phyloP scores from a whole-genome alignment of 2,329 filamentous ascomycete genomes.

The Hypoxylon sp. region DNA sequence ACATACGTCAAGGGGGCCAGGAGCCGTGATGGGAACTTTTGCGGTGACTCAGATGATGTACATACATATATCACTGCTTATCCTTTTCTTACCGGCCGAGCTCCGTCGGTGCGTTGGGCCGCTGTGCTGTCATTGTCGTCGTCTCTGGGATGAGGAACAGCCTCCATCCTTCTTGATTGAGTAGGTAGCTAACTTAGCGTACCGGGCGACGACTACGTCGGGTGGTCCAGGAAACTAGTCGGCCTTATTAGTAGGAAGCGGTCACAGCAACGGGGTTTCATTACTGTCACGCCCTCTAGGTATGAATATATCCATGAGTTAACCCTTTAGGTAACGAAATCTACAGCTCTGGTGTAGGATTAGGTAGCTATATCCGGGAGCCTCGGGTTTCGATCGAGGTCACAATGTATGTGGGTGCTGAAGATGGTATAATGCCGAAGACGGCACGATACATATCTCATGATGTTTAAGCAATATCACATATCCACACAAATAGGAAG shows the following conservation, averaged over 20 bases:
- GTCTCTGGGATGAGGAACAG: not conserved
- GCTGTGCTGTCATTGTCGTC: not conserved
- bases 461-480: not conserved
- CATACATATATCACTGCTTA: conserved; percentile 5
- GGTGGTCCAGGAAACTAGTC: not conserved
- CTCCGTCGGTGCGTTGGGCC: not conserved
- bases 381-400: not conserved
- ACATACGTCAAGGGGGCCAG: too few species aligned
- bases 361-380: not conserved
- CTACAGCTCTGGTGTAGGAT: not conserved
- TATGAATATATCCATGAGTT: not conserved
- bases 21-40: conserved; percentile 3
- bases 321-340: not conserved
- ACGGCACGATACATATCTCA: not conserved
- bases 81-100: not conserved
- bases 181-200: not conserved
- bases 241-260: not conserved
- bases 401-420: not conserved
- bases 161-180: not conserved
- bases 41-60: not conserved
- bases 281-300: not conserved
- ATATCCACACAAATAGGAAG: not conserved
- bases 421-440: not conserved
- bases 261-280: not conserved
- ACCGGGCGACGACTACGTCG: not conserved